Percentiles rank a stretch among this genome's conserved stretches.
Conservation (phyloP, 163 green algal species). For the Coccomyxa subellipsoidea region DNA sequence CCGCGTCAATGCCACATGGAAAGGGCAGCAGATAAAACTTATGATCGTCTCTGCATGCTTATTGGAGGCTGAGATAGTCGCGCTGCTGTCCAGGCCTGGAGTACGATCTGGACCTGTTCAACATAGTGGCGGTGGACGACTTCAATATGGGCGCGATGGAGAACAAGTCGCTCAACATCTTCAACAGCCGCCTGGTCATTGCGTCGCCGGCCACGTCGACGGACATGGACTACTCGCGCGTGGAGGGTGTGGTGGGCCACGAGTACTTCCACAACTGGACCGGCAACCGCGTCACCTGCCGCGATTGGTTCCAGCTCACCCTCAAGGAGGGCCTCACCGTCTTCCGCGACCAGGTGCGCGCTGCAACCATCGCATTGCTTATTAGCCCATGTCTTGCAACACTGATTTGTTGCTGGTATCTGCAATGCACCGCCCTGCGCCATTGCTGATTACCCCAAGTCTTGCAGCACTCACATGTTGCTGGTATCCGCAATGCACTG, state of each 20-base stretch:
- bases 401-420: no score
- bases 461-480: no score
- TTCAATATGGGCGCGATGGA: constrained; percentile 98
- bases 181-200: constrained; percentile 90
- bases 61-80: no score
- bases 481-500: no score
- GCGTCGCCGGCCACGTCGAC: constrained; percentile 89
- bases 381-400: no score
- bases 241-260: constrained; percentile 63
- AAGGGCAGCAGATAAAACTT: no score
- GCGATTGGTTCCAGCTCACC: constrained; percentile 99
- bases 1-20: no score
- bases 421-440: no score
- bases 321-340: constrained; percentile 99
- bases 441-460: no score
- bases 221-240: constrained; percentile 89
- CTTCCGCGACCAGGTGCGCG: constrained; percentile 75
- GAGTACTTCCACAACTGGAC: constrained; percentile 50
- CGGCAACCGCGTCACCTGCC: constrained; percentile 89
- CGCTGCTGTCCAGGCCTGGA: constrained; percentile 65
- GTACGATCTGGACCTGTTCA: constrained; percentile 99
- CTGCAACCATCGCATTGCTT: not conserved
- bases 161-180: constrained; percentile 88
- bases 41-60: no score
- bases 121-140: constrained; percentile 96